A percentile compares a stretch with the other conserved stretches of the same genome.
phyloP scores from a whole-genome alignment of 768 basidiomycete genomes.

The Trametes cubensis region DNA sequence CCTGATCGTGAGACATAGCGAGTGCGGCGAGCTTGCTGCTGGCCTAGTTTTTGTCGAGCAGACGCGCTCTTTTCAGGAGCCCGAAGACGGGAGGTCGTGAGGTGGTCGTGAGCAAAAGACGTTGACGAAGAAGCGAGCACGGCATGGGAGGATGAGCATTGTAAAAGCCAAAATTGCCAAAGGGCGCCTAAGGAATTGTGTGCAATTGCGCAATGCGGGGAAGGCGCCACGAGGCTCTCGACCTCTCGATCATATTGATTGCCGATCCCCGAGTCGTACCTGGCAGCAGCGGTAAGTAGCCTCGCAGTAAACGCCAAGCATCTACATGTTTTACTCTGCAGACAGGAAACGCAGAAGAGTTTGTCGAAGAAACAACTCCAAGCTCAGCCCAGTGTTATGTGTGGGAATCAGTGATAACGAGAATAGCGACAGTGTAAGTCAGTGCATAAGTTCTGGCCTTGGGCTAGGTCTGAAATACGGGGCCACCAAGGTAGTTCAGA shows the following conservation, averaged over 20 bases:
- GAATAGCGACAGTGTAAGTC: too few species aligned
- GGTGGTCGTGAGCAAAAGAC: constrained; percentile 2
- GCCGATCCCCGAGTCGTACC: background rate
- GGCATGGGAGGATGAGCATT: background rate
- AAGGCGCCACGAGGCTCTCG: background rate
- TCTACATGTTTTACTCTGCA: too few species aligned
- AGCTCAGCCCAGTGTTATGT: too few species aligned
- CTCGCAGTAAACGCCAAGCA: too few species aligned
- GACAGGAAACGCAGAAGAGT: too few species aligned
- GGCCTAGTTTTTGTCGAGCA: background rate
- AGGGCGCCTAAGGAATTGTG: background rate
- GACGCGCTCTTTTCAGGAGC: background rate
- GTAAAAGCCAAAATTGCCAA: background rate
- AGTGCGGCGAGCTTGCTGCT: background rate
- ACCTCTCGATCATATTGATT: constrained; percentile 1
- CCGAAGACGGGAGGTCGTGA: background rate
- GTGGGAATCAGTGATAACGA: too few species aligned
- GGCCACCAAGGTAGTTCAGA: too few species aligned
- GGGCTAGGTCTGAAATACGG: too few species aligned
- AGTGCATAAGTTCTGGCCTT: too few species aligned
- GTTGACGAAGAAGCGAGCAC: background rate
- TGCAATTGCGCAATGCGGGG: constrained; percentile 15
- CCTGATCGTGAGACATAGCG: constrained; percentile 6
- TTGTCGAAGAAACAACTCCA: too few species aligned
- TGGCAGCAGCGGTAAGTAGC: too few species aligned